Conservation (phyloP, 306 rosid genomes). For the Castanea mollissima region DNA sequence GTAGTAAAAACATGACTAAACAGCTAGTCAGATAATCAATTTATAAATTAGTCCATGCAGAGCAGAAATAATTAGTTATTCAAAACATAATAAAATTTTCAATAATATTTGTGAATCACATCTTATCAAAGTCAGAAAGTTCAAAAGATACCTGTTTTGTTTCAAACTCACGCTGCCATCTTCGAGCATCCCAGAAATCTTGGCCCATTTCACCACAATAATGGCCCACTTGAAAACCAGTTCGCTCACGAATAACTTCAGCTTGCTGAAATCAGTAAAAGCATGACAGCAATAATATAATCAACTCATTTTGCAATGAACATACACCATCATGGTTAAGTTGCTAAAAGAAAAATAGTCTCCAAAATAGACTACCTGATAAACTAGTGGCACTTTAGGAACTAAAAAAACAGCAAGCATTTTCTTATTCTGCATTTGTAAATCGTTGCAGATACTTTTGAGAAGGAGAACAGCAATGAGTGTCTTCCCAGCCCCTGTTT, state of each 20-base stretch:
- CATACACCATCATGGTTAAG: neutral
- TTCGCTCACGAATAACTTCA: conserved; percentile 93
- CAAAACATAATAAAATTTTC: neutral
- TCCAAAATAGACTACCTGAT: conserved; percentile 60
- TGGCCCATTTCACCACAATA: conserved; percentile 99
- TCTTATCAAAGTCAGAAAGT: conserved; percentile 18
- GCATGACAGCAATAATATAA: conserved; percentile 3
- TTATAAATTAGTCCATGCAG: neutral
- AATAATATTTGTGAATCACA: neutral
- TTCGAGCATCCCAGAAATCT: conserved; percentile 97
- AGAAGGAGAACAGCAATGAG: conserved; percentile 95
- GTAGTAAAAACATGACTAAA: neutral
- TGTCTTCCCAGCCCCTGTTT: conserved; percentile 99
- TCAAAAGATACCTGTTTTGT: conserved; percentile 62
- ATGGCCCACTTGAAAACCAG: conserved; percentile 94
- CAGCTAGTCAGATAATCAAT: neutral
- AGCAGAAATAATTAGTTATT: neutral
- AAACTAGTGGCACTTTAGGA: conserved; percentile 97
- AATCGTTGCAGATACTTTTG: conserved; percentile 57
- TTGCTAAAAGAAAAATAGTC: neutral
- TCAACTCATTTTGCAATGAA: conserved; percentile 6
- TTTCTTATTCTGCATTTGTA: conserved; percentile 63
- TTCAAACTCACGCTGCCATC: conserved; percentile 96
- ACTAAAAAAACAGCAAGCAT: conserved; percentile 92
- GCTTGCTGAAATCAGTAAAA: conserved; percentile 79